Conservation (phyloP, 208 protist species). For the Leishmania major region DNA sequence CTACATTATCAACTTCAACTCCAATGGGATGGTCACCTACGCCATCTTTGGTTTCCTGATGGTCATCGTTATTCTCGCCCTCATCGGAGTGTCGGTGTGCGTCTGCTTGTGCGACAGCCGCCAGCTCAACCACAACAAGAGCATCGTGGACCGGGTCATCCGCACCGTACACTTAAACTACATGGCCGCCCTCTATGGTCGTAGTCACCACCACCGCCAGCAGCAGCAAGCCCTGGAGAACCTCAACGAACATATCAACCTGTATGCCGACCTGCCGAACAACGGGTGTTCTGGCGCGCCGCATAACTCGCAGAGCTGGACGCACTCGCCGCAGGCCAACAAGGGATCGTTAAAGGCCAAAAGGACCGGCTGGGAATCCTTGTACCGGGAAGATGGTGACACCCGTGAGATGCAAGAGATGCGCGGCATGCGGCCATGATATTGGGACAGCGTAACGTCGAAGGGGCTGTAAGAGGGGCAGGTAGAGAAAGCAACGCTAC, state of each 20-base stretch:
- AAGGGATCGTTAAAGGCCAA: not conserved
- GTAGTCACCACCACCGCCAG: not conserved
- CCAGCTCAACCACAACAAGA: slow-evolving; percentile 14
- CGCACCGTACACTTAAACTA: slow-evolving; percentile 6
- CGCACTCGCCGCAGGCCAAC: not conserved
- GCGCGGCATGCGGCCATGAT: not conserved
- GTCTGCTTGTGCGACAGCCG: slow-evolving; percentile 17
- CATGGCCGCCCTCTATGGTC: not conserved
- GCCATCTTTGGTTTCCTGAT: slow-evolving; percentile 28
- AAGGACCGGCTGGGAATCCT: not conserved
- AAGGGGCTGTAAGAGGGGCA: not conserved
- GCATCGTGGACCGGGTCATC: slow-evolving; percentile 27
- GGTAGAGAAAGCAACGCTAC: not conserved
- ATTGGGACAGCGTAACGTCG: not conserved
- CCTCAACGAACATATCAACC: slow-evolving; percentile 15
- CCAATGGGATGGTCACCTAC: slow-evolving; percentile 6
- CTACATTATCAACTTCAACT: slow-evolving; percentile 14
- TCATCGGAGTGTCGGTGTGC: slow-evolving; percentile 17
- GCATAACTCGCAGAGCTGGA: not conserved
- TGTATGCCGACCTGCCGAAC: not conserved
- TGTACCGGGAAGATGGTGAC: not conserved
- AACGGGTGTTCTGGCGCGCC: not conserved
- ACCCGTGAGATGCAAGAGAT: slow-evolving; percentile 29
- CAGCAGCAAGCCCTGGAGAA: not conserved
- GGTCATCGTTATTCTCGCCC: slow-evolving; percentile 1